Percentiles rank a stretch among this genome's conserved stretches.
Conservation (phyloP, 805 yeast species). For the Myxozyma mucilagina region DNA sequence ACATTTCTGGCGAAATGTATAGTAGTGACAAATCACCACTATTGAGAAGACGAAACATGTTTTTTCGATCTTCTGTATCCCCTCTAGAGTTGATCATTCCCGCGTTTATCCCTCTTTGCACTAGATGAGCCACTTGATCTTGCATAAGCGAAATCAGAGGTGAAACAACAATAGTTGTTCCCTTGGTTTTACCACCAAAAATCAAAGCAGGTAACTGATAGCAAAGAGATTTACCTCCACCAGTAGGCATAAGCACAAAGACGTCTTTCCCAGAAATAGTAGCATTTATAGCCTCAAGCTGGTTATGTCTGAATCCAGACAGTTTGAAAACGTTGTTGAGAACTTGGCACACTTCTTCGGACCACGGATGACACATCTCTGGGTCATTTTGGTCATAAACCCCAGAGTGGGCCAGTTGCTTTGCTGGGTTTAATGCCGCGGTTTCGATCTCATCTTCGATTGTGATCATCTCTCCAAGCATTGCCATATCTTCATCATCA, state of each 20-base stretch:
- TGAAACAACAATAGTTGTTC: constrained; percentile 88
- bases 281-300: constrained; percentile 81
- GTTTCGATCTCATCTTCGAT: constrained; percentile 1
- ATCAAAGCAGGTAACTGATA: constrained; percentile 93
- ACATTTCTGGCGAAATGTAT: constrained; percentile 93
- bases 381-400: constrained; percentile 7
- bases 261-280: constrained; percentile 79
- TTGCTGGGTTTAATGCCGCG: constrained; percentile 10
- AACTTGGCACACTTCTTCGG: constrained; percentile 62
- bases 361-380: constrained; percentile 51
- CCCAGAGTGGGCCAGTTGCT: constrained; percentile 18
- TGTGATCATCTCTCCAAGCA: not conserved
- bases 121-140: constrained; percentile 86
- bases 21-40: constrained; percentile 72
- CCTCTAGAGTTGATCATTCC: constrained; percentile 86
- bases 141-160: constrained; percentile 96
- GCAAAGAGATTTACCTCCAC: constrained; percentile 96
- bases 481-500: not conserved
- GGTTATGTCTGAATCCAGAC: constrained; percentile 72
- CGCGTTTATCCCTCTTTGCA: constrained; percentile 68
- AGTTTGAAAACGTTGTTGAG: constrained; percentile 64
- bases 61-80: constrained; percentile 59
- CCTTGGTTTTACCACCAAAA: constrained; percentile 67
- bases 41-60: constrained; percentile 60
- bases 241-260: constrained; percentile 96